phyloP scores from a whole-genome alignment of 768 basidiomycete species.

The Russula compacta region DNA sequence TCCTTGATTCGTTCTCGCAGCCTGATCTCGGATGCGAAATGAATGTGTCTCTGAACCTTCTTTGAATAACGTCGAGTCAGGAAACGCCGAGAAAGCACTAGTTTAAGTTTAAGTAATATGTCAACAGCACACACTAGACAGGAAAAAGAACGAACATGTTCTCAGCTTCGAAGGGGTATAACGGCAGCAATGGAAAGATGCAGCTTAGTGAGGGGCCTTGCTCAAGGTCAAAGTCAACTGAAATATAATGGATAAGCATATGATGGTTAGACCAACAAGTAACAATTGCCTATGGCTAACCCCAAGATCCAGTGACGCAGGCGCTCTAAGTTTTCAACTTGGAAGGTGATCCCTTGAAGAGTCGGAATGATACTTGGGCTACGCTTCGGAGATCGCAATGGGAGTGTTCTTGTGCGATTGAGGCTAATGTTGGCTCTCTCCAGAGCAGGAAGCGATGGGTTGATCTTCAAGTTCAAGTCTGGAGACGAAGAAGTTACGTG shows the following conservation, averaged over 20 bases:
- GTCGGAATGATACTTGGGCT: constrained; percentile 9
- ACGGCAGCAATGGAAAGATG: constrained; percentile 54
- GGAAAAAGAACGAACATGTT: constrained; percentile 59
- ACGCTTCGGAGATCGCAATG: constrained; percentile 29
- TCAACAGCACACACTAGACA: constrained; percentile 3
- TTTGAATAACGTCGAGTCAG: constrained; percentile 78
- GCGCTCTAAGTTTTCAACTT: constrained; percentile 36
- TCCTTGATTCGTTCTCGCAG: constrained; percentile 15
- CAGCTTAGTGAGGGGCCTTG: constrained; percentile 70
- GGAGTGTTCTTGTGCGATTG: constrained; percentile 26
- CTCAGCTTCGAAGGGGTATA: constrained; percentile 61
- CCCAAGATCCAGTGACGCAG: constrained; percentile 62
- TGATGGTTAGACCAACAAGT: neutral
- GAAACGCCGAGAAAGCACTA: constrained; percentile 89
- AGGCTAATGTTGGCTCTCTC: neutral
- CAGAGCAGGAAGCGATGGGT: constrained; percentile 9
- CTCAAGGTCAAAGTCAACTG: constrained; percentile 86
- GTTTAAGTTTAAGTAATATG: neutral
- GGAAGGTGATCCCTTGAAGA: constrained; percentile 36
- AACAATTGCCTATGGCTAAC: constrained; percentile 50
- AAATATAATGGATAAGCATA: constrained; percentile 11
- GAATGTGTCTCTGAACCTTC: constrained; percentile 80
- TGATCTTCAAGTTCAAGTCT: constrained; percentile 18
- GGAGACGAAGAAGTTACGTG: constrained; percentile 21
- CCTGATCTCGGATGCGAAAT: constrained; percentile 62